These are phyloP conservation scores for Pleurotus sapidus DNA, from an alignment of 768 basidiomycete genomes.

Conservation along the genomic window DNA sequence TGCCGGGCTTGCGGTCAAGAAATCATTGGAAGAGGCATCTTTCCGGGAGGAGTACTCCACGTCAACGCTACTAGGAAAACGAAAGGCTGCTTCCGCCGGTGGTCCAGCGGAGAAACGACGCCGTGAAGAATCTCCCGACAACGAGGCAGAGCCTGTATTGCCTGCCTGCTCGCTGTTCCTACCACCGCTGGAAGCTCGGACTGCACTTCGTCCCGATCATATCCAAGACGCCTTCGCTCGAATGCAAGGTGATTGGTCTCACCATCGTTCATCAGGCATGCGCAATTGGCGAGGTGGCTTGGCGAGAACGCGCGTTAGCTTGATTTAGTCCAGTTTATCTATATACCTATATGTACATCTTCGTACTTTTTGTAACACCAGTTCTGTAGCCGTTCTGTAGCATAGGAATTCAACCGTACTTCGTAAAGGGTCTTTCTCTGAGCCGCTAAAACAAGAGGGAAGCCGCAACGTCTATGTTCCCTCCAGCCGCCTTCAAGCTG, in stretches of 20 bases:
- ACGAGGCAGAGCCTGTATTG: slow-evolving; percentile 58
- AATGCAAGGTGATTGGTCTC: slow-evolving; percentile 86
- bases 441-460: slow-evolving; percentile 71
- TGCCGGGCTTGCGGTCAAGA: slow-evolving; percentile 83
- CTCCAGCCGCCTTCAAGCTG: slow-evolving; percentile 74
- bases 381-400: slow-evolving; percentile 4
- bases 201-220: slow-evolving; percentile 77
- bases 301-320: slow-evolving; percentile 71
- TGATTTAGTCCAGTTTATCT: slow-evolving; percentile 49
- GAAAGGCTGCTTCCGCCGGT: slow-evolving; percentile 48
- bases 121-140: slow-evolving; percentile 60
- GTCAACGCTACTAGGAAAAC: slow-evolving; percentile 67
- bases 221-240: slow-evolving; percentile 89
- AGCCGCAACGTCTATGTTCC: slow-evolving; percentile 86
- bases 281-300: slow-evolving; percentile 88
- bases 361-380: slow-evolving; percentile 11
- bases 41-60: slow-evolving; percentile 58
- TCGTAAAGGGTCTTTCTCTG: neutral
- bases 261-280: slow-evolving; percentile 82
- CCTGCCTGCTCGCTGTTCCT: slow-evolving; percentile 76
- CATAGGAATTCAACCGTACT: slow-evolving; percentile 1
- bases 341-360: neutral
- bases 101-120: slow-evolving; percentile 50
- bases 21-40: slow-evolving; percentile 69
- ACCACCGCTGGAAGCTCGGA: slow-evolving; percentile 78